Evolutionary conservation across 2,329 filamentous ascomycete species (phyloP).

Genomic region (Fusarium concolor): DNA sequence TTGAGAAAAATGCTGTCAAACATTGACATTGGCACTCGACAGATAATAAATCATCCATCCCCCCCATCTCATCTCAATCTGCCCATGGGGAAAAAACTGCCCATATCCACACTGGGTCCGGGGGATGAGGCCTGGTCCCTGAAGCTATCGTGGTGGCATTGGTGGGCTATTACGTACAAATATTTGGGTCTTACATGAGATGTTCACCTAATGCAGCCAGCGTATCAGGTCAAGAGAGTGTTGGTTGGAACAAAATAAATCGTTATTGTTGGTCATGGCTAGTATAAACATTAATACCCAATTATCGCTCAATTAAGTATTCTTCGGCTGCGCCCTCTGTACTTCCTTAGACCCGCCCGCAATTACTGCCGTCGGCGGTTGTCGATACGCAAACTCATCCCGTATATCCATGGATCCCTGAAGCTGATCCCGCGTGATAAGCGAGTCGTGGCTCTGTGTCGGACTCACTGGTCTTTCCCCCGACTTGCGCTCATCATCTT

Average conservation of each 20-base stretch:
- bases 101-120: slow-evolving; percentile 19
- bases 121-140: slow-evolving; percentile 17
- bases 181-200: background rate
- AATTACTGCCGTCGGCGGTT: slow-evolving; percentile 33
- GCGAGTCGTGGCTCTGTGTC: slow-evolving; percentile 46
- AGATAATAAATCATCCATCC: background rate
- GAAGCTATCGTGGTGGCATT: slow-evolving; percentile 15
- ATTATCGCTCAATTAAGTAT: background rate
- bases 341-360: slow-evolving; percentile 33
- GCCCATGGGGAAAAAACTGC: slow-evolving; percentile 13
- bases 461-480: slow-evolving; percentile 38
- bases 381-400: slow-evolving; percentile 9
- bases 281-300: background rate
- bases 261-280: slow-evolving; percentile 6
- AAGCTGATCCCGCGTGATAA: slow-evolving; percentile 41
- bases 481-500: slow-evolving; percentile 37
- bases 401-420: slow-evolving; percentile 33
- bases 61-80: background rate
- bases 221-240: too few species aligned
- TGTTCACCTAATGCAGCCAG: too few species aligned
- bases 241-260: slow-evolving; percentile 18
- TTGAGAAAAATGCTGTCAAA: background rate
- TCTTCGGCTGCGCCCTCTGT: slow-evolving; percentile 24
- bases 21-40: background rate
- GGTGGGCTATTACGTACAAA: slow-evolving; percentile 37